A percentile compares a stretch with the other conserved stretches of the same genome.
phyloP scores from a whole-genome alignment of 2,329 filamentous ascomycete species.

The Orbilia ellipsospora region DNA sequence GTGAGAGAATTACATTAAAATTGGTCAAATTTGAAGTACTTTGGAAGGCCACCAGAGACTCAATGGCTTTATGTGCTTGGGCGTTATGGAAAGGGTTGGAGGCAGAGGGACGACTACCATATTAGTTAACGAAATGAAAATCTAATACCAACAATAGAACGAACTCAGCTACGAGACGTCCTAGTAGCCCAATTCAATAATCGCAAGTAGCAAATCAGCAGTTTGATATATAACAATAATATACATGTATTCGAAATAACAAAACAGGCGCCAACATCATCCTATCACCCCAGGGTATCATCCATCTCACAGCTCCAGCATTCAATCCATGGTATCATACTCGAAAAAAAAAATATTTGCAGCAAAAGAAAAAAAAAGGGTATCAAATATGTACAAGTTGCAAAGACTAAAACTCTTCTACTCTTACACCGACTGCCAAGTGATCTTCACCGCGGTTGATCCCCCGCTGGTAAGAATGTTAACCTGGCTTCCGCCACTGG shows the following conservation, averaged over 20 bases:
- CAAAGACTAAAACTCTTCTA: neutral
- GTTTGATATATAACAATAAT: neutral
- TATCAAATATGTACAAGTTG: slow-evolving; percentile 19
- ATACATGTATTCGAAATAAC: neutral
- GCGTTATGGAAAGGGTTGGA: slow-evolving; percentile 71
- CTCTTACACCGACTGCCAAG: slow-evolving; percentile 35
- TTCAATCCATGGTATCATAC: slow-evolving; percentile 23
- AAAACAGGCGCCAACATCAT: neutral
- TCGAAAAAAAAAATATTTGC: neutral
- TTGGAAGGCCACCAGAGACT: slow-evolving; percentile 71
- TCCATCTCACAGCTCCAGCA: slow-evolving; percentile 21
- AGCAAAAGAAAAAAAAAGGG: slow-evolving; percentile 16
- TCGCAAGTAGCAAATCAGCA: too few relatives aligned
- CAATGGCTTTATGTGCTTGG: slow-evolving; percentile 71
- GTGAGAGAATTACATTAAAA: slow-evolving; percentile 73
- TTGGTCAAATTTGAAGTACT: slow-evolving; percentile 69
- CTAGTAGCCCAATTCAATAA: neutral
- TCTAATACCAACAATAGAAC: too few relatives aligned
- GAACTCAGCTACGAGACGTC: too few relatives aligned
- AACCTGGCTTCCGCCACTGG: slow-evolving; percentile 34
- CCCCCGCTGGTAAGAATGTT: slow-evolving; percentile 26
- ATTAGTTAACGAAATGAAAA: neutral
- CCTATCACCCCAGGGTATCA: slow-evolving; percentile 30
- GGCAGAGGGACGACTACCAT: slow-evolving; percentile 63
- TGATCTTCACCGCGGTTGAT: slow-evolving; percentile 19